phyloP scores from a whole-genome alignment of 192 early-diverging fungal species.

The Rhizophlyctis rosea region DNA sequence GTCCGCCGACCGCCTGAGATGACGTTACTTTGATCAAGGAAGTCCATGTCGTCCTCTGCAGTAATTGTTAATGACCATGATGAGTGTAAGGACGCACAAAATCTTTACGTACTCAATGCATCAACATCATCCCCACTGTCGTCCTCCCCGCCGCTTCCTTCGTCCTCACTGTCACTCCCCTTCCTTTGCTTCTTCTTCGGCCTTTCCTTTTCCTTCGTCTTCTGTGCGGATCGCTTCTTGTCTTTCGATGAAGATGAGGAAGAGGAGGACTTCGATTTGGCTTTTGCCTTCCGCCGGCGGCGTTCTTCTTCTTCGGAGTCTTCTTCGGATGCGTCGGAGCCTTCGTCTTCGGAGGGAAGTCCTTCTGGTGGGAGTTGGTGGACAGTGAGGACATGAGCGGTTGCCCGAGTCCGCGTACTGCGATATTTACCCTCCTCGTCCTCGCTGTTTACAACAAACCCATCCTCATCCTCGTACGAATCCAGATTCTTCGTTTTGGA shows the following conservation, averaged over 20 bases:
- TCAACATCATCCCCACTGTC: slow-evolving; percentile 38
- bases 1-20: slow-evolving; percentile 64
- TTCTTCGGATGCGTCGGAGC: not conserved
- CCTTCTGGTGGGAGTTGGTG: not conserved
- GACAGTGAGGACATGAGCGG: not conserved
- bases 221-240: not conserved
- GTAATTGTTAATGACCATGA: not conserved
- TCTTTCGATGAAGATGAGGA: not conserved
- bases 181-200: slow-evolving; percentile 34
- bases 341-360: not conserved
- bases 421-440: slow-evolving; percentile 33
- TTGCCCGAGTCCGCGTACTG: slow-evolving; percentile 1
- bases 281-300: not conserved
- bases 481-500: slow-evolving; percentile 32
- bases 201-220: slow-evolving; percentile 21
- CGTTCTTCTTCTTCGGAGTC: not conserved
- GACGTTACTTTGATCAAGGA: slow-evolving; percentile 60
- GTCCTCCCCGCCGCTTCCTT: slow-evolving; percentile 21
- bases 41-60: slow-evolving; percentile 58
- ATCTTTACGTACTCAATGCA: slow-evolving; percentile 40
- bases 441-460: slow-evolving; percentile 30
- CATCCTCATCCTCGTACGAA: slow-evolving; percentile 31
- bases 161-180: slow-evolving; percentile 33
- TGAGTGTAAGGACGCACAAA: not conserved
- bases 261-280: not conserved